Conservation (phyloP, 768 basidiomycete genomes). For the Mycena belliarum region DNA sequence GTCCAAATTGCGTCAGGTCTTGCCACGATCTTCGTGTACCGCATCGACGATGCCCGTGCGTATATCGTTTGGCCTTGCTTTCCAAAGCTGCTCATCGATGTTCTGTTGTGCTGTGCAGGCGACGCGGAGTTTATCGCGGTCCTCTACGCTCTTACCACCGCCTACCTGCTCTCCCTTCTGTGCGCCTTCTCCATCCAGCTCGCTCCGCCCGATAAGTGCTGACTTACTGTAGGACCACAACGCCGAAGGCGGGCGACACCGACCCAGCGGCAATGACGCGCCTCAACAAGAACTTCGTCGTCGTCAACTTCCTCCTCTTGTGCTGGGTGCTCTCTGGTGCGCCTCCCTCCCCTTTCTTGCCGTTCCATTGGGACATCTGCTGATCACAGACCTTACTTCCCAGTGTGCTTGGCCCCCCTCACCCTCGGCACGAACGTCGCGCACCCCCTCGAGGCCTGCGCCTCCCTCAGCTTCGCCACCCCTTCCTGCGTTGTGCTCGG, state of each 20-base stretch:
- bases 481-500: slow-evolving; percentile 12
- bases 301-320: slow-evolving; percentile 17
- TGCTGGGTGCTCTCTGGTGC: slow-evolving; percentile 18
- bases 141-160: slow-evolving; percentile 9
- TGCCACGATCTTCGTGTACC: slow-evolving; percentile 17
- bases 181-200: no score
- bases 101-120: background rate
- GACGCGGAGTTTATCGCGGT: slow-evolving; percentile 20
- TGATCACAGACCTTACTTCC: no score
- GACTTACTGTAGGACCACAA: slow-evolving; percentile 15
- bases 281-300: slow-evolving; percentile 20
- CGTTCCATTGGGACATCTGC: background rate
- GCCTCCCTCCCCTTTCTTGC: background rate
- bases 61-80: background rate
- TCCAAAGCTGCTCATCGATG: background rate
- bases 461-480: background rate
- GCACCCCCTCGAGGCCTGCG: background rate
- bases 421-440: slow-evolving; percentile 9
- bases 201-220: no score
- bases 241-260: background rate
- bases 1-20: slow-evolving; percentile 13
- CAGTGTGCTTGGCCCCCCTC: slow-evolving; percentile 12
- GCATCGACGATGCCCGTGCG: slow-evolving; percentile 17
- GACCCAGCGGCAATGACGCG: slow-evolving; percentile 15
- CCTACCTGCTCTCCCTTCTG: slow-evolving; percentile 19